phyloP scores from a whole-genome alignment of 1,139 yeast species.

The Debaryomyces coudertii region DNA sequence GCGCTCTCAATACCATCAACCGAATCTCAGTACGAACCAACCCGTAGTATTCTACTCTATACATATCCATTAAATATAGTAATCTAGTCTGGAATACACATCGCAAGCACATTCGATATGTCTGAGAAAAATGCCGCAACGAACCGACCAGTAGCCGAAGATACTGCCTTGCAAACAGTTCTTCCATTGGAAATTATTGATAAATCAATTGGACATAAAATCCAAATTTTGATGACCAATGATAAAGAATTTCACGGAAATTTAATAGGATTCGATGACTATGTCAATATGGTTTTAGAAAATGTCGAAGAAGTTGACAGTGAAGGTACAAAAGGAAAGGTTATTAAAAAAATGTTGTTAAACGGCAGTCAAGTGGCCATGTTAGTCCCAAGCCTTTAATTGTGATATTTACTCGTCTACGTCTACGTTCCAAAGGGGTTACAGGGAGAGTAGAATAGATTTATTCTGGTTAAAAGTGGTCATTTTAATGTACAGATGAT shows the following conservation, averaged over 20 bases:
- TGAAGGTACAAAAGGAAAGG: conserved; percentile 42
- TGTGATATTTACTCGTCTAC: not conserved
- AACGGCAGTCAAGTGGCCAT: conserved; percentile 90
- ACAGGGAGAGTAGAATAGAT: not conserved
- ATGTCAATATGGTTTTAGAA: conserved; percentile 87
- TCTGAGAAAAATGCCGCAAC: conserved; percentile 2
- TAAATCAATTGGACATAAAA: conserved; percentile 77
- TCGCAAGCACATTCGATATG: conserved; percentile 1
- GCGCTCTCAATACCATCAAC: conserved; percentile 1
- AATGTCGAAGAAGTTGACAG: conserved; percentile 67
- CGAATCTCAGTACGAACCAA: not conserved
- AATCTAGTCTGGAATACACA: not conserved
- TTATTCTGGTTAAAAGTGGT: not conserved
- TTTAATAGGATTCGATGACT: conserved; percentile 91
- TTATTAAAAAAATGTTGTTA: conserved; percentile 69
- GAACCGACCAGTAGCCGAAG: conserved; percentile 15
- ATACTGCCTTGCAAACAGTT: conserved; percentile 28
- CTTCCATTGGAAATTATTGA: conserved; percentile 88
- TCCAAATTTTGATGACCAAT: conserved; percentile 77
- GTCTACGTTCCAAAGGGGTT: not conserved
- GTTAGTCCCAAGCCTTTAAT: conserved; percentile 40
- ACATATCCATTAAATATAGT: not conserved
- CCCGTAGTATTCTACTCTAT: too few relatives aligned
- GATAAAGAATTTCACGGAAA: conserved; percentile 83
- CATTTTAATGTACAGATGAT: not conserved